phyloP scores from a whole-genome alignment of 1,139 yeast species.

The Saccharomyces hybrid region DNA sequence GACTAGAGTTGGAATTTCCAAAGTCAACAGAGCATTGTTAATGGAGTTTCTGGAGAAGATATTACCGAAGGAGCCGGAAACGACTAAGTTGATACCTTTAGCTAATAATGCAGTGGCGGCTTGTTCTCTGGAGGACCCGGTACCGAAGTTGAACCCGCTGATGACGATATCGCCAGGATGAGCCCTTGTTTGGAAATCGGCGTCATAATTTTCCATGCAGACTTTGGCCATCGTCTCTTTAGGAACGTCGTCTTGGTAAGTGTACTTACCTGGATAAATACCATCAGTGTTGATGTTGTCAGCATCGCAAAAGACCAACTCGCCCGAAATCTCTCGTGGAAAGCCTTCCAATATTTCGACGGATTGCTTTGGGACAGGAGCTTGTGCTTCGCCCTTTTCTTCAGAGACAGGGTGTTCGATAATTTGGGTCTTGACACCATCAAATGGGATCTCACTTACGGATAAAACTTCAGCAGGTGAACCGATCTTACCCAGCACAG shows the following conservation, averaged over 20 bases:
- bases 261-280: constrained; percentile 96
- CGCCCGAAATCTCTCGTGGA: constrained; percentile 85
- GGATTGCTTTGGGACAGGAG: constrained; percentile 34
- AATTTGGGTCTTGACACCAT: constrained; percentile 32
- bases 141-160: constrained; percentile 92
- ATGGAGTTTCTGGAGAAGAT: constrained; percentile 92
- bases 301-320: constrained; percentile 89
- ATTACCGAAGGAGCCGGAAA: constrained; percentile 96
- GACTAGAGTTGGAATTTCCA: constrained; percentile 85
- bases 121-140: constrained; percentile 98
- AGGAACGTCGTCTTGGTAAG: constrained; percentile 95
- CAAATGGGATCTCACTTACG: constrained; percentile 16
- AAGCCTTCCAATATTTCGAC: constrained; percentile 83
- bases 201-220: constrained; percentile 97
- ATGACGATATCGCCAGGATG: constrained; percentile 82
- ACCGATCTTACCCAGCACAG: constrained; percentile 86
- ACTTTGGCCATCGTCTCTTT: constrained; percentile 96
- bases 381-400: constrained; percentile 19
- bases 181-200: constrained; percentile 74
- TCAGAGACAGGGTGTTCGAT: constrained; percentile 29
- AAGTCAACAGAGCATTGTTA: constrained; percentile 86
- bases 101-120: constrained; percentile 97
- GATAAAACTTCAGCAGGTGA: constrained; percentile 83
- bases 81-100: constrained; percentile 84
- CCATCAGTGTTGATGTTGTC: constrained; percentile 98